These are phyloP conservation scores for Myxozyma nipponensis DNA, from an alignment of 805 yeast species.

Conservation along the genomic window DNA sequence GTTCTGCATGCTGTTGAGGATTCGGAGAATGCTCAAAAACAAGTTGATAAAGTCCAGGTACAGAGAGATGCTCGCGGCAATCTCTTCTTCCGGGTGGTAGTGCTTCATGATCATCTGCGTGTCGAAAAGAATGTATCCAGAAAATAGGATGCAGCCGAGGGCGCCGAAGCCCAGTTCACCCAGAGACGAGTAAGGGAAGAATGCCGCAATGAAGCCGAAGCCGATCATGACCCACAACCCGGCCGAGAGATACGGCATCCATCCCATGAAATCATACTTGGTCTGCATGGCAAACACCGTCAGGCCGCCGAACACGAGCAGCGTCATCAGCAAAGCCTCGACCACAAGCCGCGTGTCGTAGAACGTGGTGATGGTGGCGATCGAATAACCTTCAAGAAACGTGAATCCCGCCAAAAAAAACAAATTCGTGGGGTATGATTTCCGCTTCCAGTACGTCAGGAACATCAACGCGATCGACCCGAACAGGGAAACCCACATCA, in stretches of 20 bases:
- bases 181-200: constrained; percentile 57
- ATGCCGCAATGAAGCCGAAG: constrained; percentile 64
- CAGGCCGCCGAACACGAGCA: constrained; percentile 69
- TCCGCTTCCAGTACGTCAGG: constrained; percentile 59
- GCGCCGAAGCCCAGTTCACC: constrained; percentile 64
- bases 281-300: constrained; percentile 74
- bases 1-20: constrained; percentile 41
- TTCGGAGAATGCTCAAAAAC: constrained; percentile 69
- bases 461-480: constrained; percentile 64
- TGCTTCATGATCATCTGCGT: constrained; percentile 76
- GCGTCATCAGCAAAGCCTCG: constrained; percentile 67
- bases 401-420: constrained; percentile 64
- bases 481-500: constrained; percentile 51
- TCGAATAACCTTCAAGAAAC: constrained; percentile 63
- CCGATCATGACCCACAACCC: constrained; percentile 67
- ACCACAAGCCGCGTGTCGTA: constrained; percentile 61
- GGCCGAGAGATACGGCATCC: constrained; percentile 57
- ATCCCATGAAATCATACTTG: constrained; percentile 66
- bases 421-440: constrained; percentile 65
- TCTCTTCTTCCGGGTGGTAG: constrained; percentile 76
- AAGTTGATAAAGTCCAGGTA: constrained; percentile 81
- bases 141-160: constrained; percentile 69
- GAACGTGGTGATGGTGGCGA: constrained; percentile 63
- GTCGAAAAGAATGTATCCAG: constrained; percentile 70
- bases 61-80: constrained; percentile 71